These are phyloP conservation scores for Xanthoconium purpureum DNA, from an alignment of 768 basidiomycete genomes.

Conservation along the genomic window DNA sequence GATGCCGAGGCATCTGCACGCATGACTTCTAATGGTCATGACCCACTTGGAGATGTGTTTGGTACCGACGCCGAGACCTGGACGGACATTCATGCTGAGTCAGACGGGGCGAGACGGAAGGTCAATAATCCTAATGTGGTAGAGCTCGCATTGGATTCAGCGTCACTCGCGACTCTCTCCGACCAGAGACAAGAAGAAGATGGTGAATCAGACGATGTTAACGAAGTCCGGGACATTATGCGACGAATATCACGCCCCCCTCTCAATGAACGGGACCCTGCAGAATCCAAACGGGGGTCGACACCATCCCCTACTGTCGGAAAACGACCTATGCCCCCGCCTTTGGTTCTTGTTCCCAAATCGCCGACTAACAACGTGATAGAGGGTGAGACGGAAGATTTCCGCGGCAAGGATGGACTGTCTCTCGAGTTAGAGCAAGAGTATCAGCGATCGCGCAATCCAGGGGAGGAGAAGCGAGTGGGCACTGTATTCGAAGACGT, in stretches of 20 bases:
- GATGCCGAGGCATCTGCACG: slow-evolving; percentile 36
- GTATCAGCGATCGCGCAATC: slow-evolving; percentile 30
- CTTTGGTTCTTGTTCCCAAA: slow-evolving; percentile 49
- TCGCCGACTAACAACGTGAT: slow-evolving; percentile 29
- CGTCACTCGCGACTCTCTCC: slow-evolving; percentile 31
- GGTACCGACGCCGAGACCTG: slow-evolving; percentile 65
- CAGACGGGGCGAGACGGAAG: slow-evolving; percentile 25
- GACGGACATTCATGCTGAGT: slow-evolving; percentile 48
- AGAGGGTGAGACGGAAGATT: slow-evolving; percentile 21
- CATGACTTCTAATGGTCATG: slow-evolving; percentile 36
- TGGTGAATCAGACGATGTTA: slow-evolving; percentile 33
- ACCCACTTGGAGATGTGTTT: slow-evolving; percentile 62
- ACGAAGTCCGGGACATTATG: slow-evolving; percentile 36
- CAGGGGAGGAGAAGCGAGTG: slow-evolving; percentile 43
- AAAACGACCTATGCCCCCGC: slow-evolving; percentile 53
- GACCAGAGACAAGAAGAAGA: slow-evolving; percentile 27
- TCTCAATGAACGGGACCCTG: slow-evolving; percentile 37
- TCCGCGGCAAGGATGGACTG: slow-evolving; percentile 16
- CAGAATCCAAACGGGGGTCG: slow-evolving; percentile 34
- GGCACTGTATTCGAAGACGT: slow-evolving; percentile 46
- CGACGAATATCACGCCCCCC: slow-evolving; percentile 39
- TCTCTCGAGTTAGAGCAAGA: slow-evolving; percentile 31
- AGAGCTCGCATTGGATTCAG: slow-evolving; percentile 50
- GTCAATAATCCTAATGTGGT: slow-evolving; percentile 43
- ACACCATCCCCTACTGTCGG: slow-evolving; percentile 33